Base-by-base conservation (phyloP, 257 asterid species). In the Solanum megistacrolobum region DNA sequence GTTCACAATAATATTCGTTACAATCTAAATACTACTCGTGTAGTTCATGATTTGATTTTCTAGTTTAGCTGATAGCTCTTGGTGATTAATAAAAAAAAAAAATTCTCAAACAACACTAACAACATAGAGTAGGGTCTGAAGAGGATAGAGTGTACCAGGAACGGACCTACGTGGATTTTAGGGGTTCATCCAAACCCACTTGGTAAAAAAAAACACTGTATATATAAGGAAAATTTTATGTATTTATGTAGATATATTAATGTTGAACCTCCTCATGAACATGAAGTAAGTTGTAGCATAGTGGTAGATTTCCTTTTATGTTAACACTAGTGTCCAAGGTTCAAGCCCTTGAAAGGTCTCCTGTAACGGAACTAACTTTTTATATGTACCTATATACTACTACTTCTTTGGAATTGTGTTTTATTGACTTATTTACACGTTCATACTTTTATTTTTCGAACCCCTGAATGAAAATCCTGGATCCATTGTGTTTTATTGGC, bases 81-180 rank as follows among this genome's bases (percentile, higher is more conserved):
- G 29, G 29, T 23, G 14, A 62, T 23, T 62, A 62, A 23, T 62
- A 48, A 52, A 16, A 52, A 16, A 18, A 14, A 18, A 8, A 13
- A 18, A 55, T 55, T 18, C 65, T 18, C n/a, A 55, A 52, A 18
- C 65, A 55, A 55, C 10, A 55, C 2, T 18, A 18, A 18, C 1
- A 55, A 55, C 1, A 55, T 18, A 55, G n/a, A 55, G 0, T 55
- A 1, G 10, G 62, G n/a, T 52, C n/a, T 6, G 9, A 16, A 18
- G 65, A 55, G 65, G 12, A n/a, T 10, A n/a, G 27, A 16, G 9
- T 16, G 23, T 52, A 52, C 6, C 4, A 52, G 1, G 9, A 0
- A 6, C 62, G 1, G 0, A 52, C 23, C 3, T 16, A 52, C 1
- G 4, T 16, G 23, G 0, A 0, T 52, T 52, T 48, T 16, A 16